These are phyloP conservation scores for Pinus tabuliformis DNA, from an alignment of 75 land plant genomes.

Conservation along the genomic window DNA sequence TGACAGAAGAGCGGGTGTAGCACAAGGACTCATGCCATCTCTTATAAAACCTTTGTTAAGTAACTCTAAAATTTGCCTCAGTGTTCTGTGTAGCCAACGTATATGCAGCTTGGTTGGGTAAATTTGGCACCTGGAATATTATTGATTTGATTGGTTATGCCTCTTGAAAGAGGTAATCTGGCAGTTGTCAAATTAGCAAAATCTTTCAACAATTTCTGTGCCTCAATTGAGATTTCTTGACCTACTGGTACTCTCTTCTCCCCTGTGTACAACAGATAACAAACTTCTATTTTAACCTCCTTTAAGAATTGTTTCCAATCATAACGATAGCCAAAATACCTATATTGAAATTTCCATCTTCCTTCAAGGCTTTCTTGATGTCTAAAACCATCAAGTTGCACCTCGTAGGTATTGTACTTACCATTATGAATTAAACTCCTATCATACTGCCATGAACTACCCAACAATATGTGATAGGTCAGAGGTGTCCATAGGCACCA, in stretches of 20 bases:
- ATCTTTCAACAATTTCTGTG: background rate
- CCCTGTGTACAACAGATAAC: too few species aligned
- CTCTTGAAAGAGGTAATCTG: background rate
- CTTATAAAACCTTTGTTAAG: background rate
- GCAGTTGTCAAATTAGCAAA: background rate
- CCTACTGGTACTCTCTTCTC: background rate
- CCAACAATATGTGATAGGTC: background rate
- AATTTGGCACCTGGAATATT: background rate
- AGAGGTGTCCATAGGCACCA: slow-evolving; percentile 8
- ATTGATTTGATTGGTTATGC: background rate
- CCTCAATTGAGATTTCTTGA: background rate
- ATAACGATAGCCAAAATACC: background rate
- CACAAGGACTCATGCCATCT: background rate
- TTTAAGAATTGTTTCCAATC: too few species aligned
- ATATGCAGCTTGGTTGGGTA: background rate
- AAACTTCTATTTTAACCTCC: too few species aligned
- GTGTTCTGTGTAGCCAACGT: too few species aligned
- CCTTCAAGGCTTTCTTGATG: background rate
- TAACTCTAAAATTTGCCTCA: background rate
- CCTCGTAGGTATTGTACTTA: background rate
- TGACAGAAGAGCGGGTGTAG: background rate
- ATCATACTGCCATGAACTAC: slow-evolving; percentile 10
- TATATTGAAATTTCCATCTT: background rate
- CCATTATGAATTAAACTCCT: slow-evolving; percentile 6
- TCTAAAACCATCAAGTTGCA: background rate